phyloP scores from a whole-genome alignment of 2,329 filamentous ascomycete genomes.

The Trichoderma semiorbis region DNA sequence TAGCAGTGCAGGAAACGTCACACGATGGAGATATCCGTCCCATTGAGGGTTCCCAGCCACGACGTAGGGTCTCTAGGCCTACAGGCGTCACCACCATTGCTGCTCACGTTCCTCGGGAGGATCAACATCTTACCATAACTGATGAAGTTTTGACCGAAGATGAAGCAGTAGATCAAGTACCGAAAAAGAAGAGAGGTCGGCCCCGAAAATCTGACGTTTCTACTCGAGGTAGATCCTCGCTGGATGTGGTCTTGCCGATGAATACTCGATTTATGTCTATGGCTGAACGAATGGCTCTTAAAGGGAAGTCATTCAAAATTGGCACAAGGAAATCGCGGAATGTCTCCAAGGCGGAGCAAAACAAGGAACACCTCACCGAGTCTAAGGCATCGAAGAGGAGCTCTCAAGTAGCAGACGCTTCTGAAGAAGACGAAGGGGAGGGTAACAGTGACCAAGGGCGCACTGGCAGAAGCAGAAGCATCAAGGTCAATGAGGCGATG shows the following conservation, averaged over 20 bases:
- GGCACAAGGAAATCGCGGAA: constrained; percentile 32
- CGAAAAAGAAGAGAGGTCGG: constrained; percentile 22
- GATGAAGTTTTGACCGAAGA: background rate
- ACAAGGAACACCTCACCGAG: background rate
- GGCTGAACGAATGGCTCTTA: constrained; percentile 54
- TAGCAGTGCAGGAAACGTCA: constrained; percentile 21
- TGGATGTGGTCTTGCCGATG: constrained; percentile 17
- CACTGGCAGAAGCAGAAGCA: constrained; percentile 3
- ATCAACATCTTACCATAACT: background rate
- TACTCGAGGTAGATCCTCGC: background rate
- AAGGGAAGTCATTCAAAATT: constrained; percentile 54
- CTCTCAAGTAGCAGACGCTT: background rate
- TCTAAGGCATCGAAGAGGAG: background rate
- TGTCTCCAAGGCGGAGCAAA: background rate
- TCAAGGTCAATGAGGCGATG: background rate
- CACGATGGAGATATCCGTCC: background rate
- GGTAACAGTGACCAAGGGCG: background rate
- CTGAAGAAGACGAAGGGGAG: background rate
- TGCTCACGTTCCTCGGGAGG: constrained; percentile 17
- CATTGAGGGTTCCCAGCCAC: constrained; percentile 15
- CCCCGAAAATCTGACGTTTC: constrained; percentile 24
- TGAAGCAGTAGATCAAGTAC: background rate
- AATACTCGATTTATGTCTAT: constrained; percentile 48
- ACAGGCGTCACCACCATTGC: constrained; percentile 28
- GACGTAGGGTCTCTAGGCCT: constrained; percentile 25